Evolutionary conservation across 2,329 filamentous ascomycete genomes (phyloP).

Genomic region (Gnomoniopsis sp.): DNA sequence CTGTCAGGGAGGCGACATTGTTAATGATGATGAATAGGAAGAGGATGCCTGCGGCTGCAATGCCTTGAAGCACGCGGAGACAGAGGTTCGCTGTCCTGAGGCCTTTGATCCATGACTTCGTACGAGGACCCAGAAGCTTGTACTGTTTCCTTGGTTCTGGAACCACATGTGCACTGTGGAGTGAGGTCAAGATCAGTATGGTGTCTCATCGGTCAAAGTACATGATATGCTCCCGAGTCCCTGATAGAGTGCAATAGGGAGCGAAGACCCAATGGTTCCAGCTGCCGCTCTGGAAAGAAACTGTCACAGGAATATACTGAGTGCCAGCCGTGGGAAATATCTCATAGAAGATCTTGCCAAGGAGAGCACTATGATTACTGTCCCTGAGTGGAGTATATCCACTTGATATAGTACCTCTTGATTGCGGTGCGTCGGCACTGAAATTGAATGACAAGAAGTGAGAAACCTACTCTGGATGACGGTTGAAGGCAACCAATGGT

Average conservation of each 20-base stretch:
- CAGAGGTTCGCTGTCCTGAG: conserved; percentile 66
- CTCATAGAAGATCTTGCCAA: background rate
- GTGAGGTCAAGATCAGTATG: background rate
- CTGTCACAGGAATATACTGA: no score
- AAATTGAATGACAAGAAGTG: background rate
- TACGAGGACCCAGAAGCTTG: conserved; percentile 64
- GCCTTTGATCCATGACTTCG: conserved; percentile 69
- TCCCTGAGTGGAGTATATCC: background rate
- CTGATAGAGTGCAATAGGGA: no score
- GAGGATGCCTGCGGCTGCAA: conserved; percentile 68
- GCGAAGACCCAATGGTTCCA: no score
- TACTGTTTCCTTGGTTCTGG: conserved; percentile 59
- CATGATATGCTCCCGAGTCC: background rate
- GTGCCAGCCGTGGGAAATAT: no score
- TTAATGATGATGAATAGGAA: conserved; percentile 75
- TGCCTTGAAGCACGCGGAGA: conserved; percentile 63
- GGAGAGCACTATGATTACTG: background rate
- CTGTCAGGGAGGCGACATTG: conserved; percentile 59
- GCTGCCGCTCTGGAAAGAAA: no score
- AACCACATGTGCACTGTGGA: conserved; percentile 55
- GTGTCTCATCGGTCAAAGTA: background rate
- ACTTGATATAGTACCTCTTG: conserved; percentile 3
- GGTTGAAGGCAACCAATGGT: conserved; percentile 77
- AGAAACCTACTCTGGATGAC: conserved; percentile 75
- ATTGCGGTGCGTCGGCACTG: no score